Base-by-base conservation (phyloP, 2,329 filamentous ascomycete species). In the Elsinoe australis region DNA sequence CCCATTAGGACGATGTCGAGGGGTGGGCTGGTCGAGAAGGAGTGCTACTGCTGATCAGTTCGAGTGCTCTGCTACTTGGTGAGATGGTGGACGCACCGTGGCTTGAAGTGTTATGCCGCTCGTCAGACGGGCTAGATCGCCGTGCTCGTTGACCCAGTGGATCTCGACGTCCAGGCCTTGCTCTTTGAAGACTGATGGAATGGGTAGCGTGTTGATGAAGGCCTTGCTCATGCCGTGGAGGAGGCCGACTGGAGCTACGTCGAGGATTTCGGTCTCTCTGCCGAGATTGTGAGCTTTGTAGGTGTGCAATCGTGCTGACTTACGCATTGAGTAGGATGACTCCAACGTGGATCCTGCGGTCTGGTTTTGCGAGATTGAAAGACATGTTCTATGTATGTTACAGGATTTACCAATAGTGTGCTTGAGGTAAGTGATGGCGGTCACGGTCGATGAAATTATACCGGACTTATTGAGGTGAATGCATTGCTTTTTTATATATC, bases 1-100 rank as follows among this genome's bases (percentile, higher is more conserved):
- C 69, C 68, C 48, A 70, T 65, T 34, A 71, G 59, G 14, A 64
- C 62, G 41, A 71, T 63, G 50, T 71, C 69, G 5, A 71, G 58
- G 0, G 59, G 53, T 0, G 68, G 68, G 35, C 67, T 70, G 1
- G 59, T 60, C 3, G 60, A 60, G 21, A 69, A 71, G 0, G 64
- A 63, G 52, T 71, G 59, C 67, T 70, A 29, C 29, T 5, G 12
- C 5, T 15, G 18, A n/a, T 41, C 24, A 49, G 10, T n/a, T n/a
- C n/a, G n/a, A n/a, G n/a, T n/a, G n/a, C 6, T 15, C 7, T 14
- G 8, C 10, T 7, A 39, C 7, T 22, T 24, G 15, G n/a, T 14
- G 26, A n/a, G 14, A 8, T 8, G 35, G 9, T n/a, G 6, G 4
- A 15, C 50, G 26, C 22, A 56, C 56, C 8, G 56, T 58, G 2